A percentile compares a stretch with the other conserved stretches of the same genome.
Conservation (phyloP, 768 basidiomycete genomes). For the Coprinopsis sp. region DNA sequence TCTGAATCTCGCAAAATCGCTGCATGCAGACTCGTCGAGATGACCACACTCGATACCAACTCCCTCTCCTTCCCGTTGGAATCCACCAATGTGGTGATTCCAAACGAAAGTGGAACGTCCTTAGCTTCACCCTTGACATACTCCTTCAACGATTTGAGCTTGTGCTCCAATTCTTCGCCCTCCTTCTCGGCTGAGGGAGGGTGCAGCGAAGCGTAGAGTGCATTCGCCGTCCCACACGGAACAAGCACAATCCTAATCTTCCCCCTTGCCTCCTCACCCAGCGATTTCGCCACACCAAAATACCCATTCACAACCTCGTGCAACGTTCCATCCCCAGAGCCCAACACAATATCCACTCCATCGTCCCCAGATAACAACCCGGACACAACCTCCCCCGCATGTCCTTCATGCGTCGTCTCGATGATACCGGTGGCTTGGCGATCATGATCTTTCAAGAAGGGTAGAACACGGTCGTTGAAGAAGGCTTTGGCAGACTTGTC, state of each 20-base stretch:
- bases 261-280: slow-evolving; percentile 4
- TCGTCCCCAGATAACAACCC: slow-evolving; percentile 25
- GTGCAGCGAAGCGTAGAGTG: slow-evolving; percentile 77
- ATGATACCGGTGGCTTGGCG: slow-evolving; percentile 35
- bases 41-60: slow-evolving; percentile 70
- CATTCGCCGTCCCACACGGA: slow-evolving; percentile 91
- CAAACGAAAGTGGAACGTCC: slow-evolving; percentile 46
- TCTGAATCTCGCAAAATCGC: slow-evolving; percentile 82
- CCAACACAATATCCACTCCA: slow-evolving; percentile 49
- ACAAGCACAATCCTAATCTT: slow-evolving; percentile 47
- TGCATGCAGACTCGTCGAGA: slow-evolving; percentile 83
- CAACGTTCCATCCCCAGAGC: slow-evolving; percentile 89
- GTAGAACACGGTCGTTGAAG: slow-evolving; percentile 58
- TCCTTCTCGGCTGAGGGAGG: slow-evolving; percentile 32
- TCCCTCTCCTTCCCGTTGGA: slow-evolving; percentile 19
- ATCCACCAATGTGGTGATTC: slow-evolving; percentile 41
- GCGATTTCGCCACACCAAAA: slow-evolving; percentile 20
- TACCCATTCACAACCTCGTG: slow-evolving; percentile 81
- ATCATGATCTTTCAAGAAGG: slow-evolving; percentile 47
- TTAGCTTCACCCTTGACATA: slow-evolving; percentile 35
- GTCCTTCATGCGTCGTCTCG: slow-evolving; percentile 46
- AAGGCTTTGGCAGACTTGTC: slow-evolving; percentile 50
- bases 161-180: slow-evolving; percentile 1
- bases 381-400: slow-evolving; percentile 49
- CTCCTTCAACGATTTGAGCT: slow-evolving; percentile 17